Evolutionary conservation across 1,284 basidiomycete genomes (phyloP).

Genomic region (Pulchroboletus neoregius): DNA sequence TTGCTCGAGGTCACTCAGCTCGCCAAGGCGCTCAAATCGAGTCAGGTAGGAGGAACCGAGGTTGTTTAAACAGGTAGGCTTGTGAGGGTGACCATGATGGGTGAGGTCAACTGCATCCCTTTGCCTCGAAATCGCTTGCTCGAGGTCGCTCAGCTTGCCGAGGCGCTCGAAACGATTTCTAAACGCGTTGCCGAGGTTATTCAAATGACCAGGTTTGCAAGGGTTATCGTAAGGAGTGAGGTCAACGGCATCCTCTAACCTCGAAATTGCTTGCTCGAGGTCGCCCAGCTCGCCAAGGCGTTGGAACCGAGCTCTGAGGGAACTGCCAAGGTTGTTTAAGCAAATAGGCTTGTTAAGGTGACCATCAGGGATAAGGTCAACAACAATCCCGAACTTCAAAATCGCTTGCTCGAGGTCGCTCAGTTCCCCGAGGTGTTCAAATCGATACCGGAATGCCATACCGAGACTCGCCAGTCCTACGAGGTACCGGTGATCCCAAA

Average conservation of each 20-base stretch:
- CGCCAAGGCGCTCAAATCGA: background rate
- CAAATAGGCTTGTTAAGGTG: background rate
- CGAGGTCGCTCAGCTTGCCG: background rate
- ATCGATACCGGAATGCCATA: background rate
- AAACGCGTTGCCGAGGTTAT: background rate
- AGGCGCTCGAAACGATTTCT: background rate
- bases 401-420: background rate
- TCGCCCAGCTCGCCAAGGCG: background rate
- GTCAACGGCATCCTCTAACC: background rate
- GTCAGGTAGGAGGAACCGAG: background rate
- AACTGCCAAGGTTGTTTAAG: background rate
- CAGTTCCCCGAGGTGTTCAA: background rate
- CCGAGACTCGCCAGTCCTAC: background rate
- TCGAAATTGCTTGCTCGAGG: background rate
- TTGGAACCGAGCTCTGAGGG: background rate
- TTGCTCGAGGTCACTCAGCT: background rate
- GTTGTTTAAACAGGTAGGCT: background rate
- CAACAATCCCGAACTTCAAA: background rate
- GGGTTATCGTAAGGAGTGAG: too few relatives aligned
- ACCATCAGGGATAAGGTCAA: background rate
- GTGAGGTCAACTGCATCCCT: background rate
- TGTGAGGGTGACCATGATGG: background rate
- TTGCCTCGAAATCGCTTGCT: background rate
- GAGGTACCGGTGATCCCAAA: background rate
- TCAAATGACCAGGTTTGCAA: background rate